Evolutionary conservation across 805 yeast species (phyloP), one percentile per base, ranked within the genome.

Genomic region (Kodamaea laetipori): DNA sequence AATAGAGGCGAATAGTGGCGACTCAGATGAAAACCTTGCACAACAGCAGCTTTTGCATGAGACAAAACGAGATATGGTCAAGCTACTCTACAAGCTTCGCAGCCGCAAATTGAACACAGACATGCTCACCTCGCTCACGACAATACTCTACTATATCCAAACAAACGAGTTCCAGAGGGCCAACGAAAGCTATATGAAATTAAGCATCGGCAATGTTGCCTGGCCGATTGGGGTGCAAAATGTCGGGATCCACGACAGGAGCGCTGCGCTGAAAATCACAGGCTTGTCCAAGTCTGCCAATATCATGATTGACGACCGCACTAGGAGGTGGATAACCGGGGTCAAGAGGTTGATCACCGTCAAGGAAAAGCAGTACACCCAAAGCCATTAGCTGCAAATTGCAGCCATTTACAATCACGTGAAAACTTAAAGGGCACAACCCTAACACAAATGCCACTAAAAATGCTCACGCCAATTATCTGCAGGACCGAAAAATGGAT

Each of bases 161-260:
- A 55, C 64, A 8, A 55, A 60, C 11, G 74, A 80, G 26, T 80
- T 61, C 50, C 57, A 59, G 27, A 65, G 65, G 39, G 88, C 92
- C 4, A 77, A 77, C 46, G 87, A 86, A 54, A 71, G 81, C 18
- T 89, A 89, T 53, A 66, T 88, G 70, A 77, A 83, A 49, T 64
- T 89, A 45, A 83, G 92, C 56, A 83, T 89, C 12, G 97, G 96
- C 1, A 86, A 87, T 52, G 88, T 85, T 2, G 90, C 94, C 4
- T 89, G 95, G 95, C 97, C 97, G 2, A 84, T 88, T 50, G 97
- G 96, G 19, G 86, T 89, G 10, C 69, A 80, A 6, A 78, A 78
- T 44, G 84, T 89, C 11, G 89, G 94, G 38, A 86, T 89, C 45
- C 96, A 88, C 58, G 82, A 81, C 8, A 67, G 95, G 47, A 77